phyloP scores from a whole-genome alignment of 73 alveolate species.

The Paraurostyla sp. region DNA sequence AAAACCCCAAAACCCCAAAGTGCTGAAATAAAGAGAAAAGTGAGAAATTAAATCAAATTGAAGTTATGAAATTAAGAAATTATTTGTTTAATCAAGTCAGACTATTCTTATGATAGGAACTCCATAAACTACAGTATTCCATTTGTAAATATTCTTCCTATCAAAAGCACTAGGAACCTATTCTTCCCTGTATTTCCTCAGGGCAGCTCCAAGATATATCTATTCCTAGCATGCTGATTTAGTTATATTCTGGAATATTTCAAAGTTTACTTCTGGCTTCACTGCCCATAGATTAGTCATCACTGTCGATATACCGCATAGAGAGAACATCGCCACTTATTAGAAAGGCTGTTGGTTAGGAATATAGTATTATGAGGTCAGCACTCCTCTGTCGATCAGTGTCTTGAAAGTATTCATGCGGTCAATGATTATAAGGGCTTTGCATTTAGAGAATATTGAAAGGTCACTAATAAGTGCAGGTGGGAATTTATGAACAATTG shows the following conservation, averaged over 20 bases:
- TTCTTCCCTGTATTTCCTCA: conserved; percentile 48
- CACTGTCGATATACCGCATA: conserved; percentile 63
- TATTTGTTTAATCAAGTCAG: neutral
- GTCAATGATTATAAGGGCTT: conserved; percentile 65
- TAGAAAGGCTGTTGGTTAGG: conserved; percentile 63
- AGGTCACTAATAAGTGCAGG: conserved; percentile 61
- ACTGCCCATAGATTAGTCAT: conserved; percentile 74
- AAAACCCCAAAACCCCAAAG: conserved; percentile 21
- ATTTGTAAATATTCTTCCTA: conserved; percentile 46
- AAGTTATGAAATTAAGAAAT: neutral
- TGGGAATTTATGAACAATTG: conserved; percentile 65
- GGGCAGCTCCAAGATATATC: conserved; percentile 65
- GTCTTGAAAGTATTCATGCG: conserved; percentile 74
- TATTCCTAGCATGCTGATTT: conserved; percentile 32
- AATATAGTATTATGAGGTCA: conserved; percentile 50
- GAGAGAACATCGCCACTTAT: conserved; percentile 63
- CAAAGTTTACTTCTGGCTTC: conserved; percentile 73
- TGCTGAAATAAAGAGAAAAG: neutral
- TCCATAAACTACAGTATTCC: conserved; percentile 60
- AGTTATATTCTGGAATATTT: conserved; percentile 41
- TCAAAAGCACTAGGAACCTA: neutral
- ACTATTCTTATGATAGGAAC: conserved; percentile 55
- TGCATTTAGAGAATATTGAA: conserved; percentile 52
- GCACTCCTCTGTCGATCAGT: conserved; percentile 51
- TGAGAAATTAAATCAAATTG: neutral